A percentile compares a stretch with the other conserved stretches of the same genome.
Conservation (phyloP, 495 filamentous ascomycete species). For the Penicillium canariense region DNA sequence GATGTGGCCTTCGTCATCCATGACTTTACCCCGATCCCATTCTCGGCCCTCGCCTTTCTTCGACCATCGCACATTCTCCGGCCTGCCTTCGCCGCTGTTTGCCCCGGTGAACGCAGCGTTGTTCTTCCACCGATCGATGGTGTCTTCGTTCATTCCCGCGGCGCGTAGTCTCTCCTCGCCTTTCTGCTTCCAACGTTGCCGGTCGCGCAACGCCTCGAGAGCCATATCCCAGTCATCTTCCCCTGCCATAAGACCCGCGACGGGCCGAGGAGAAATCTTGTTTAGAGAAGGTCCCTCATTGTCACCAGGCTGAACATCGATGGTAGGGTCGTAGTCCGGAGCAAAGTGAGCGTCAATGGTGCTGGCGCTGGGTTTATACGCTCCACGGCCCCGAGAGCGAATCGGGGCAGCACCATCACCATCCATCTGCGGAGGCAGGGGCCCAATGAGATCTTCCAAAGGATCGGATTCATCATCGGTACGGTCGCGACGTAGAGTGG, state of each 20-base stretch:
- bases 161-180: slow-evolving; percentile 74
- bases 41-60: slow-evolving; percentile 78
- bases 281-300: slow-evolving; percentile 31
- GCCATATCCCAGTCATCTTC: slow-evolving; percentile 80
- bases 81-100: slow-evolving; percentile 46
- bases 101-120: slow-evolving; percentile 37
- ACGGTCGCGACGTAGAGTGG: slow-evolving; percentile 3
- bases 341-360: slow-evolving; percentile 81
- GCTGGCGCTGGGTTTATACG: slow-evolving; percentile 50
- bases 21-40: slow-evolving; percentile 86
- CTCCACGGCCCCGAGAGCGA: slow-evolving; percentile 74
- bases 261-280: slow-evolving; percentile 37
- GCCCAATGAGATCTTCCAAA: slow-evolving; percentile 76
- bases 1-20: slow-evolving; percentile 61
- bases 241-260: slow-evolving; percentile 42
- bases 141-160: slow-evolving; percentile 76
- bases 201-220: slow-evolving; percentile 76
- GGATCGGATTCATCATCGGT: slow-evolving; percentile 64
- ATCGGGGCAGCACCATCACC: slow-evolving; percentile 33
- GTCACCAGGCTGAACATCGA: slow-evolving; percentile 60
- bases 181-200: slow-evolving; percentile 73
- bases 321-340: slow-evolving; percentile 69
- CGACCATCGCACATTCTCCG: slow-evolving; percentile 74
- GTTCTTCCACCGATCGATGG: slow-evolving; percentile 76
- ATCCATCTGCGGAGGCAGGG: slow-evolving; percentile 57